A percentile compares a stretch with the other conserved stretches of the same genome.
These are phyloP conservation scores for Kodamaea hsintzibuensis DNA, from an alignment of 805 yeast species.

Conservation along the genomic window DNA sequence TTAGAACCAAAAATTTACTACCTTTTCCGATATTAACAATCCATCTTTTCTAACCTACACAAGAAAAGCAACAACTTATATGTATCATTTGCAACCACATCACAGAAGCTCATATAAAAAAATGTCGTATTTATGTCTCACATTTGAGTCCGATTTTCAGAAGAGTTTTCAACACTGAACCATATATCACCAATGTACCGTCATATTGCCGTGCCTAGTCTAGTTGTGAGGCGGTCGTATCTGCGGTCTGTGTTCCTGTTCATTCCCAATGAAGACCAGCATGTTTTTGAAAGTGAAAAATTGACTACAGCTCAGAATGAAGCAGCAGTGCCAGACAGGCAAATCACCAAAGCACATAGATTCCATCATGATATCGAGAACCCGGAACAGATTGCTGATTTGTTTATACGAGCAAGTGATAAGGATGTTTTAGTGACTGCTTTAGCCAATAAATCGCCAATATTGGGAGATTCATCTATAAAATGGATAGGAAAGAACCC, in stretches of 20 bases:
- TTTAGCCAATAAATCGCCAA: conserved; percentile 27
- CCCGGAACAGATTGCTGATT: conserved; percentile 37
- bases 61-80: too few species aligned
- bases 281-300: conserved; percentile 29
- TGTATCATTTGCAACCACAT: not conserved
- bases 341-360: conserved; percentile 17
- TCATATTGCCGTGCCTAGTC: not conserved
- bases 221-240: conserved; percentile 1
- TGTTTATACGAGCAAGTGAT: conserved; percentile 27
- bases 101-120: not conserved
- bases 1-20: too few species aligned
- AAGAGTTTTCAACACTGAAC: not conserved
- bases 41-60: too few species aligned
- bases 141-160: not conserved
- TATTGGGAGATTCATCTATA: conserved; percentile 29
- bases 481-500: conserved; percentile 20
- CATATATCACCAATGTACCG: not conserved
- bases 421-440: conserved; percentile 33
- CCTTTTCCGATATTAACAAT: too few species aligned
- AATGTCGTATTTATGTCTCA: not conserved
- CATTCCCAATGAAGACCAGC: conserved; percentile 28
- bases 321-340: conserved; percentile 37
- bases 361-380: conserved; percentile 29
- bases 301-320: conserved; percentile 28
- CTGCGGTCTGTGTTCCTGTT: conserved; percentile 20